Conservation (phyloP, 2,329 filamentous ascomycete genomes). For the Stemphylium lycopersici region DNA sequence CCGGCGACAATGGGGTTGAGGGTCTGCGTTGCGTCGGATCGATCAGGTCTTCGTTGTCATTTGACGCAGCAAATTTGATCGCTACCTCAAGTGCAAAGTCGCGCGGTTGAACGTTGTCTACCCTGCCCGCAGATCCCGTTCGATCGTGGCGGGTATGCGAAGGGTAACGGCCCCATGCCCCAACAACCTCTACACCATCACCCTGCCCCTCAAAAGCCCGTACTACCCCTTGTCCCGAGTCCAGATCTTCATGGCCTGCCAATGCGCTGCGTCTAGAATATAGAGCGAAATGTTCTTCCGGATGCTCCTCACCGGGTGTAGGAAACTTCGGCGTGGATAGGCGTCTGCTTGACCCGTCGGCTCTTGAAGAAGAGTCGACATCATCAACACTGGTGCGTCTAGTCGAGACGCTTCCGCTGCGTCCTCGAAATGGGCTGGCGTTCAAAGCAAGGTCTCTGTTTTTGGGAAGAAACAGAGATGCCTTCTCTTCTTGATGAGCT, state of each 20-base stretch:
- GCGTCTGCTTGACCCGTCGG: slow-evolving; percentile 8
- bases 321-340: slow-evolving; percentile 15
- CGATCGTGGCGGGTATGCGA: slow-evolving; percentile 54
- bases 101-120: slow-evolving; percentile 49
- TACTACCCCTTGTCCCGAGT: slow-evolving; percentile 18
- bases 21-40: slow-evolving; percentile 33
- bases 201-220: slow-evolving; percentile 35
- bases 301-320: background rate
- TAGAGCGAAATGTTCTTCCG: background rate
- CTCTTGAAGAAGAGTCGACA: background rate
- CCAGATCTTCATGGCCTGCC: slow-evolving; percentile 10
- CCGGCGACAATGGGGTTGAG: slow-evolving; percentile 25
- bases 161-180: slow-evolving; percentile 56
- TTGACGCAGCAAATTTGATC: slow-evolving; percentile 30
- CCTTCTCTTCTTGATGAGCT: slow-evolving; percentile 44
- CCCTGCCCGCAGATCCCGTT: slow-evolving; percentile 46
- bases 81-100: slow-evolving; percentile 52
- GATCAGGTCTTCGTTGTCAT: slow-evolving; percentile 31
- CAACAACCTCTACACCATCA: slow-evolving; percentile 33
- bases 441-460: slow-evolving; percentile 38
- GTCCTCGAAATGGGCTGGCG: slow-evolving; percentile 40
- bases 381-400: slow-evolving; percentile 14
- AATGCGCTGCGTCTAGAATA: slow-evolving; percentile 31
- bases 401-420: slow-evolving; percentile 33
- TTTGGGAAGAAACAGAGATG: slow-evolving; percentile 41